phyloP scores from a whole-genome alignment of 2,329 filamentous ascomycete genomes.

The Fusarium euwallaceae region DNA sequence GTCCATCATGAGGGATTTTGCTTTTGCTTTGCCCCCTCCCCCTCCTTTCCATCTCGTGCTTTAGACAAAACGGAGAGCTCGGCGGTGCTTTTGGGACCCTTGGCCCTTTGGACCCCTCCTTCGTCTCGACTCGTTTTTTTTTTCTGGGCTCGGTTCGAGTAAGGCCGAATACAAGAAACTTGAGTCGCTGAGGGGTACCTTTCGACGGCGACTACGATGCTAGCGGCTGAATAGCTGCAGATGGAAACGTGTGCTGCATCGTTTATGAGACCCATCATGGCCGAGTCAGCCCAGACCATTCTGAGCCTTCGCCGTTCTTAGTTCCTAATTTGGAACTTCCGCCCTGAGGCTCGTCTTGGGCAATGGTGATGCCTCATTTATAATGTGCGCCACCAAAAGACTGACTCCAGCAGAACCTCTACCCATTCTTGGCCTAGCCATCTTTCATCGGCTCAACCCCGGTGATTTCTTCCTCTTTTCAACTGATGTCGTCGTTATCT shows the following conservation, averaged over 20 bases:
- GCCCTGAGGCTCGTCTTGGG: slow-evolving; percentile 8
- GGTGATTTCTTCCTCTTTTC: slow-evolving; percentile 14
- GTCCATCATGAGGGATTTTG: slow-evolving; percentile 43
- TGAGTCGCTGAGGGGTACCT: slow-evolving; percentile 21
- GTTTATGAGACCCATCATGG: slow-evolving; percentile 27
- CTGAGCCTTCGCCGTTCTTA: not conserved
- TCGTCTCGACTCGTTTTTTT: slow-evolving; percentile 26
- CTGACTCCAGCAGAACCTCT: slow-evolving; percentile 10
- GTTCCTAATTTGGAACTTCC: slow-evolving; percentile 34
- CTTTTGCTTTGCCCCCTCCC: slow-evolving; percentile 18
- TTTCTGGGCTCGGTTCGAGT: slow-evolving; percentile 35
- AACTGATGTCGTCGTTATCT: not conserved
- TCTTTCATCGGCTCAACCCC: slow-evolving; percentile 19
- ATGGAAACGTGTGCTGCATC: slow-evolving; percentile 31
- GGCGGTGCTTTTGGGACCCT: slow-evolving; percentile 37
- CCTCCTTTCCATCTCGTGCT: slow-evolving; percentile 34
- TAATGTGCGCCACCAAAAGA: slow-evolving; percentile 23
- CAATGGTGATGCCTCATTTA: slow-evolving; percentile 19
- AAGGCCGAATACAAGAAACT: slow-evolving; percentile 39
- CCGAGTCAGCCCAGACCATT: not conserved
- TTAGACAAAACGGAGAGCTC: slow-evolving; percentile 31
- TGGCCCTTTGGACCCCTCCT: slow-evolving; percentile 37
- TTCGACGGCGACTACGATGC: slow-evolving; percentile 34
- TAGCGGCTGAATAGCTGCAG: slow-evolving; percentile 30
- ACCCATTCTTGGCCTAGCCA: slow-evolving; percentile 31